Conservation (phyloP, 371 early-diverging fungal species). For the Batrachochytrium dendrobatidis region DNA sequence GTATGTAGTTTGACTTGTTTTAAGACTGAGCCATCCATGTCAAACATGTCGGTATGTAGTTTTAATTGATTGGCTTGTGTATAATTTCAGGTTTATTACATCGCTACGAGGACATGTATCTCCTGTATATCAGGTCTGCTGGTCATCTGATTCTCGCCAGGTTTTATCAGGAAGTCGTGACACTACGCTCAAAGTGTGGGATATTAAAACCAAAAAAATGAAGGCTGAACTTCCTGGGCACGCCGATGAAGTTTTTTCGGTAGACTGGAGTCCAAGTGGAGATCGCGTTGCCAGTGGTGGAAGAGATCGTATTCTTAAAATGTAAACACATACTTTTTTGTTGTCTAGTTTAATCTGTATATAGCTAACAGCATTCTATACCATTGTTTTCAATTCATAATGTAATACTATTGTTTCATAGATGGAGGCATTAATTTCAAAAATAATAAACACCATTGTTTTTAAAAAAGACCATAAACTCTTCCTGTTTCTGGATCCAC, state of each 20-base stretch:
- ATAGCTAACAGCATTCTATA: too few relatives aligned
- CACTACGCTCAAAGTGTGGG: conserved; percentile 91
- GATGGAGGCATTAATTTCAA: too few relatives aligned
- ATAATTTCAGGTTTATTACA: conserved; percentile 64
- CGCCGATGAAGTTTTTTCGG: conserved; percentile 90
- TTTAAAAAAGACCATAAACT: conserved; percentile 82
- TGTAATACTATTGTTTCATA: too few relatives aligned
- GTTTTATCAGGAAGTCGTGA: conserved; percentile 87
- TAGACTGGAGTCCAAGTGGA: conserved; percentile 85
- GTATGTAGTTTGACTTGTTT: too few relatives aligned
- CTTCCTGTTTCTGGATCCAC: conserved; percentile 77
- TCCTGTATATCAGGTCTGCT: conserved; percentile 89
- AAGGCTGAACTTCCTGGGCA: conserved; percentile 93
- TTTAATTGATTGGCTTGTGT: neutral
- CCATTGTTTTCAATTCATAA: too few relatives aligned
- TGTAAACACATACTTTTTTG: too few relatives aligned
- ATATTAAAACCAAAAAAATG: conserved; percentile 75
- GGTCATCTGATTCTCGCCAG: conserved; percentile 87
- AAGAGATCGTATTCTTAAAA: conserved; percentile 82
- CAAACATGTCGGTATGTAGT: conserved; percentile 3
- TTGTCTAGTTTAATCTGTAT: too few relatives aligned
- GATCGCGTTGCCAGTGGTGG: conserved; percentile 90
- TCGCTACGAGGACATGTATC: conserved; percentile 91
- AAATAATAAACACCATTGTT: too few relatives aligned
- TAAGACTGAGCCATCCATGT: too few relatives aligned